phyloP scores from a whole-genome alignment of 2,329 filamentous ascomycete species.

The Colletotrichum acutatum region DNA sequence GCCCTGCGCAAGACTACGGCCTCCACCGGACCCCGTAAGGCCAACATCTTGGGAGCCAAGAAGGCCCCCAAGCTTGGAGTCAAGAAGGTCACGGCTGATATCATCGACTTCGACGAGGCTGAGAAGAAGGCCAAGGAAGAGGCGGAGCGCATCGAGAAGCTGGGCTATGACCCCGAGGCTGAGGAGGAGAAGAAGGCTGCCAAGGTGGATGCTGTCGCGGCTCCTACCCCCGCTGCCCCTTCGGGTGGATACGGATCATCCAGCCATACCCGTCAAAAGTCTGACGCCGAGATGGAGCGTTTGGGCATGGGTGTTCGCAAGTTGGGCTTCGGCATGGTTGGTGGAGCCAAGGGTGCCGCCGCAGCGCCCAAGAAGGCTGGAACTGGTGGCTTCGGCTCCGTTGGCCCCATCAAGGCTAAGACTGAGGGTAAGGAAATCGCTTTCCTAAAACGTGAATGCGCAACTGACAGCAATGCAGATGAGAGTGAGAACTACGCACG shows the following conservation, averaged over 20 bases:
- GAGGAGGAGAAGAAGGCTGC: slow-evolving; percentile 67
- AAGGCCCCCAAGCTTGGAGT: slow-evolving; percentile 87
- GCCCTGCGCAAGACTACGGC: slow-evolving; percentile 82
- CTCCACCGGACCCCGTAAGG: slow-evolving; percentile 76
- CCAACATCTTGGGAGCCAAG: slow-evolving; percentile 87
- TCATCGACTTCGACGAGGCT: slow-evolving; percentile 96
- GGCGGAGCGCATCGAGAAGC: slow-evolving; percentile 92
- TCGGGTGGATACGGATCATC: slow-evolving; percentile 71
- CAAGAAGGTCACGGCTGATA: slow-evolving; percentile 85
- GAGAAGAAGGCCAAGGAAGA: slow-evolving; percentile 98
- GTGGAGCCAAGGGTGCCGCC: slow-evolving; percentile 68
- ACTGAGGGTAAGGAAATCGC: slow-evolving; percentile 67
- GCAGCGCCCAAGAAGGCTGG: slow-evolving; percentile 72
- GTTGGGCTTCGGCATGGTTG: slow-evolving; percentile 89
- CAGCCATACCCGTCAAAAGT: slow-evolving; percentile 67
- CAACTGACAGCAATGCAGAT: slow-evolving; percentile 51
- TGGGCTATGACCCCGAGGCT: slow-evolving; percentile 94
- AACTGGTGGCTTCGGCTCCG: slow-evolving; percentile 86
- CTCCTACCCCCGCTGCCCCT: slow-evolving; percentile 81
- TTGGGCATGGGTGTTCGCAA: slow-evolving; percentile 89
- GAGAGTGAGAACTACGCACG: slow-evolving; percentile 87
- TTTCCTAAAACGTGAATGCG: background rate
- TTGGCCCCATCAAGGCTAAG: slow-evolving; percentile 77
- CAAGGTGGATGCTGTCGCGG: slow-evolving; percentile 69
- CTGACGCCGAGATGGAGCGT: slow-evolving; percentile 84